These are phyloP conservation scores for Phytophthora citrophthora DNA, from an alignment of 352 stramenopile genomes.

Conservation along the genomic window DNA sequence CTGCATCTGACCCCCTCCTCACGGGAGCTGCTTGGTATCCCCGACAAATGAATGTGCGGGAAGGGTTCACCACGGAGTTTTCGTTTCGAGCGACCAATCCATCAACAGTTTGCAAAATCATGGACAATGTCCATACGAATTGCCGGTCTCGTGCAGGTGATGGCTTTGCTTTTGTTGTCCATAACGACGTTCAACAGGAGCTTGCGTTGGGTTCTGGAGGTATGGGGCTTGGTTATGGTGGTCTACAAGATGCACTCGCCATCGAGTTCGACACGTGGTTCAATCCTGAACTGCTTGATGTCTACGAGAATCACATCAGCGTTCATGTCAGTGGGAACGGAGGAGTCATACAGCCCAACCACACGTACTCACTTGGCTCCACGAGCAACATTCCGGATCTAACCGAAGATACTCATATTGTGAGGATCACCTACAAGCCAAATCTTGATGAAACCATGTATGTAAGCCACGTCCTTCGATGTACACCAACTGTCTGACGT, in stretches of 20 bases:
- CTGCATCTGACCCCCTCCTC: constrained; percentile 69
- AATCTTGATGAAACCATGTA: constrained; percentile 71
- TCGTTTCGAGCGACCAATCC: constrained; percentile 85
- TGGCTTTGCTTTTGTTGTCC: constrained; percentile 85
- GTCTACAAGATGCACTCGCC: constrained; percentile 83
- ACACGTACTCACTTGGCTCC: constrained; percentile 76
- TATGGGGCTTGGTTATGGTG: constrained; percentile 87
- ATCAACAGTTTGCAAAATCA: constrained; percentile 81
- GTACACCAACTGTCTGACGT: constrained; percentile 13
- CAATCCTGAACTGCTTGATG: constrained; percentile 88
- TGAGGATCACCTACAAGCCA: constrained; percentile 81
- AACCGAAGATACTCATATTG: constrained; percentile 66
- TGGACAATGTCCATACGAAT: constrained; percentile 89
- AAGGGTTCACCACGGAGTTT: constrained; percentile 93
- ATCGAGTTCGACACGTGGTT: constrained; percentile 95
- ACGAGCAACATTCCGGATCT: constrained; percentile 83
- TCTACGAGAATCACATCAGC: constrained; percentile 94
- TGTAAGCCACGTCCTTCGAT: constrained; percentile 35
- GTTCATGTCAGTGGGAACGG: constrained; percentile 69
- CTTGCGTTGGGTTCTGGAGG: constrained; percentile 73
- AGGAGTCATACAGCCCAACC: constrained; percentile 60
- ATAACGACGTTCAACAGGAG: constrained; percentile 66
- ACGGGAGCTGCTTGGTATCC: constrained; percentile 92
- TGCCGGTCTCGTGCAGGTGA: constrained; percentile 83
- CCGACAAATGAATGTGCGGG: constrained; percentile 84